These are phyloP conservation scores for Candida maesae DNA, from an alignment of 805 yeast species.

Conservation along the genomic window DNA sequence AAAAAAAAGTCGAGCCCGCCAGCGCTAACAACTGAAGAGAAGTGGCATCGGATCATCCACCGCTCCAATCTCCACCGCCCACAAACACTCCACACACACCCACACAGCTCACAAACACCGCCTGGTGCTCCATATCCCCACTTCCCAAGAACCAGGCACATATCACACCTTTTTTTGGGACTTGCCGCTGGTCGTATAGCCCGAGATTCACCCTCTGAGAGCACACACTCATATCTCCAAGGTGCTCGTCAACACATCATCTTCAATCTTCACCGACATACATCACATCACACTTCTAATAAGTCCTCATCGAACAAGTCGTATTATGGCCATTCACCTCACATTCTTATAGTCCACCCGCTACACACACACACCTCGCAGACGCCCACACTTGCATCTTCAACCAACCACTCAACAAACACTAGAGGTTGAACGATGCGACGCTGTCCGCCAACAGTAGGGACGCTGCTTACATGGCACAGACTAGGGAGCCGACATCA, in stretches of 20 bases:
- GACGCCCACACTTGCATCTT: neutral
- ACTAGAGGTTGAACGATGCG: conserved; percentile 5
- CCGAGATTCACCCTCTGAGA: too few relatives aligned
- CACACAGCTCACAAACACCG: too few relatives aligned
- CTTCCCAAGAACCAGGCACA: too few relatives aligned
- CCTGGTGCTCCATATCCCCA: too few relatives aligned
- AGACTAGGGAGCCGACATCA: conserved; percentile 2
- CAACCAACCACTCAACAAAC: neutral
- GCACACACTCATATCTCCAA: too few relatives aligned
- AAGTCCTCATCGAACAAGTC: neutral
- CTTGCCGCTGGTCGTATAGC: too few relatives aligned
- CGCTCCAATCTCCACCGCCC: neutral
- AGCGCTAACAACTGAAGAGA: too few relatives aligned
- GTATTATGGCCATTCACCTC: neutral
- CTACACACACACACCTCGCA: neutral
- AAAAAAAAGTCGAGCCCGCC: conserved; percentile 4
- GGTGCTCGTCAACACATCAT: too few relatives aligned
- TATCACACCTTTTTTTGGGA: too few relatives aligned
- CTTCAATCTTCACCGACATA: neutral
- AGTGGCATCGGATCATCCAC: conserved; percentile 9
- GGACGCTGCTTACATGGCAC: conserved; percentile 1
- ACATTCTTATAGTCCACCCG: neutral
- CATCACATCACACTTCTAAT: neutral
- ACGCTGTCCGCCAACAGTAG: conserved; percentile 1
- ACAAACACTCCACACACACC: neutral